These are phyloP conservation scores for Silene noctiflora DNA, from an alignment of 179 eudicot species.

Conservation along the genomic window DNA sequence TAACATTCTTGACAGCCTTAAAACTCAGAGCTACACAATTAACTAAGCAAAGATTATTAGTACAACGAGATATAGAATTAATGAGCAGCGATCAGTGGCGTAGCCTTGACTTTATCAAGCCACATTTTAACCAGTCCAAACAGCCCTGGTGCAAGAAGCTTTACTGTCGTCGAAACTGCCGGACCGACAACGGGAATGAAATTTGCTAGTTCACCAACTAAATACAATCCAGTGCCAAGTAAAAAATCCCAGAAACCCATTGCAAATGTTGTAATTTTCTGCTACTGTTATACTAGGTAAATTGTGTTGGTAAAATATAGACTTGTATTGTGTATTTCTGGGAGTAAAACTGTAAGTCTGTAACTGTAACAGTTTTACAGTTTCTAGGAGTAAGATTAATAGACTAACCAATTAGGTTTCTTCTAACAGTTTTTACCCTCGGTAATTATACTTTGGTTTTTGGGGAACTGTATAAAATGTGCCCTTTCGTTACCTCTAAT, in stretches of 20 bases:
- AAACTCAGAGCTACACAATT: too few species aligned
- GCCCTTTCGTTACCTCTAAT: too few species aligned
- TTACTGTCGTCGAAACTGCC: neutral
- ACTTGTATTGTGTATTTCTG: neutral
- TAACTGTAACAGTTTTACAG: neutral
- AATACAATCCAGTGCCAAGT: neutral
- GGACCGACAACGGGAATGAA: slow-evolving; percentile 7
- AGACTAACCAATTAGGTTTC: too few species aligned
- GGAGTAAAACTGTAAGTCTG: neutral
- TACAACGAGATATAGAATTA: too few species aligned
- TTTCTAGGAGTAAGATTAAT: slow-evolving; percentile 4
- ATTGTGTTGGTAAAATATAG: neutral
- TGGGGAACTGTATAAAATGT: too few species aligned
- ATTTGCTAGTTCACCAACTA: neutral
- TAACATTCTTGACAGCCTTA: neutral
- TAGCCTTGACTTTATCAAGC: neutral
- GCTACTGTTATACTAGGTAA: neutral
- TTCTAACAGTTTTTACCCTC: too few species aligned
- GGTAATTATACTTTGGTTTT: too few species aligned
- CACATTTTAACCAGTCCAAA: neutral
- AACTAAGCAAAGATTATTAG: too few species aligned
- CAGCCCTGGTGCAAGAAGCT: neutral
- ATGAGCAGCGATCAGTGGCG: too few species aligned
- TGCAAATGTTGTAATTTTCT: neutral
- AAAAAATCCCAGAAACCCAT: slow-evolving; percentile 1